These are phyloP conservation scores for Effrenium voratum DNA, from an alignment of 73 alveolate species.

Conservation along the genomic window DNA sequence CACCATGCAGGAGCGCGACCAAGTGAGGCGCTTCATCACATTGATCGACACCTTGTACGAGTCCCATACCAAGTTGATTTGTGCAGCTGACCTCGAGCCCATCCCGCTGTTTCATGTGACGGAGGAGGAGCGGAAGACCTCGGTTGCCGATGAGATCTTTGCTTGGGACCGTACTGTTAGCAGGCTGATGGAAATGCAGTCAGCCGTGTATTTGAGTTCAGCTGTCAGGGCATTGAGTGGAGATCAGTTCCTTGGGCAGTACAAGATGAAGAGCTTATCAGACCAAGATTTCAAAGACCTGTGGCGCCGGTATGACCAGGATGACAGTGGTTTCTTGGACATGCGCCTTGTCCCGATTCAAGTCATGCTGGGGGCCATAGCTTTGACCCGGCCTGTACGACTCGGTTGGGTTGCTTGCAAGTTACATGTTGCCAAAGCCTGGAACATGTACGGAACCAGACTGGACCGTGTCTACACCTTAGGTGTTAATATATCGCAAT, in stretches of 20 bases:
- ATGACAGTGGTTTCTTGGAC: constrained; percentile 69
- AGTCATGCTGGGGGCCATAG: not conserved
- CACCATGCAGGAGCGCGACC: constrained; percentile 94
- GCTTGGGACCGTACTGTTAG: constrained; percentile 93
- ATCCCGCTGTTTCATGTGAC: constrained; percentile 42
- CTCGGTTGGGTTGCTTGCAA: not conserved
- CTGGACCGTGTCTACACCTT: not conserved
- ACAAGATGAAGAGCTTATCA: constrained; percentile 85
- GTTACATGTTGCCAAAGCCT: not conserved
- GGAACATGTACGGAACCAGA: not conserved
- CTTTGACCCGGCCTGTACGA: not conserved
- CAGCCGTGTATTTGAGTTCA: constrained; percentile 28
- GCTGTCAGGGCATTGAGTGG: constrained; percentile 49
- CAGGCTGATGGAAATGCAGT: constrained; percentile 62
- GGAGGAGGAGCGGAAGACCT: constrained; percentile 83
- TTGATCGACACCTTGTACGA: constrained; percentile 85
- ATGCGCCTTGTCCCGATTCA: not conserved
- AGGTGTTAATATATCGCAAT: not conserved
- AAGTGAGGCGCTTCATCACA: constrained; percentile 93
- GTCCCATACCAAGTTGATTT: constrained; percentile 31
- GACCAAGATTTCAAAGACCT: constrained; percentile 76
- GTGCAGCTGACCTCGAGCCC: constrained; percentile 19
- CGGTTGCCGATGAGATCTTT: constrained; percentile 89
- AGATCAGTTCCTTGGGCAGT: constrained; percentile 70
- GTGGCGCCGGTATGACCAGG: constrained; percentile 82